Conservation (phyloP, 73 alveolate genomes). For the Stentor roeselii region DNA sequence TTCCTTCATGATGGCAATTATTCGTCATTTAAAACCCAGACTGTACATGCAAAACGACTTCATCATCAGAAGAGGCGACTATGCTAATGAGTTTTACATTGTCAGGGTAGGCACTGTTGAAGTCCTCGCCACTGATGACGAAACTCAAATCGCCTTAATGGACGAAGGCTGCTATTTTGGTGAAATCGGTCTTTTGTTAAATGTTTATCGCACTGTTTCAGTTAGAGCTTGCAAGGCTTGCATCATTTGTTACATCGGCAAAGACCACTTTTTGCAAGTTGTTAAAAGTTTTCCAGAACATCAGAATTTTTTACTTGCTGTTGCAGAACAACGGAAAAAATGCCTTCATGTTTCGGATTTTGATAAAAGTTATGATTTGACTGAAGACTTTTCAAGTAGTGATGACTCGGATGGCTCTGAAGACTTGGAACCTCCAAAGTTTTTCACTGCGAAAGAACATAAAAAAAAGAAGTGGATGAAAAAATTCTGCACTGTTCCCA, state of each 20-base stretch:
- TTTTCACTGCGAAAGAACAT: neutral
- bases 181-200: constrained; percentile 56
- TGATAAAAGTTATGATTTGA: neutral
- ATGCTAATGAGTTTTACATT: constrained; percentile 52
- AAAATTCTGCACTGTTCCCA: neutral
- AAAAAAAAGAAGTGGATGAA: neutral
- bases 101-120: constrained; percentile 47
- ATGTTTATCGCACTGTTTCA: constrained; percentile 39
- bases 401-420: constrained; percentile 4
- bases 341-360: constrained; percentile 51
- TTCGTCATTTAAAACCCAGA: constrained; percentile 37
- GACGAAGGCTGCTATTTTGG: constrained; percentile 67
- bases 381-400: neutral
- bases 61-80: constrained; percentile 40
- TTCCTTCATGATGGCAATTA: constrained; percentile 42
- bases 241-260: constrained; percentile 34
- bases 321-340: constrained; percentile 47
- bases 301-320: constrained; percentile 36
- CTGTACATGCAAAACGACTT: constrained; percentile 34
- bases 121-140: constrained; percentile 49
- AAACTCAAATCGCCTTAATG: constrained; percentile 45
- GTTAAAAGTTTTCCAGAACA: constrained; percentile 43
- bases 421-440: neutral
- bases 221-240: constrained; percentile 45
- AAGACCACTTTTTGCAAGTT: constrained; percentile 30